A percentile compares a stretch with the other conserved stretches of the same genome.
Conservation (phyloP, 768 basidiomycete genomes). For the Rhizopogon vesiculosus region DNA sequence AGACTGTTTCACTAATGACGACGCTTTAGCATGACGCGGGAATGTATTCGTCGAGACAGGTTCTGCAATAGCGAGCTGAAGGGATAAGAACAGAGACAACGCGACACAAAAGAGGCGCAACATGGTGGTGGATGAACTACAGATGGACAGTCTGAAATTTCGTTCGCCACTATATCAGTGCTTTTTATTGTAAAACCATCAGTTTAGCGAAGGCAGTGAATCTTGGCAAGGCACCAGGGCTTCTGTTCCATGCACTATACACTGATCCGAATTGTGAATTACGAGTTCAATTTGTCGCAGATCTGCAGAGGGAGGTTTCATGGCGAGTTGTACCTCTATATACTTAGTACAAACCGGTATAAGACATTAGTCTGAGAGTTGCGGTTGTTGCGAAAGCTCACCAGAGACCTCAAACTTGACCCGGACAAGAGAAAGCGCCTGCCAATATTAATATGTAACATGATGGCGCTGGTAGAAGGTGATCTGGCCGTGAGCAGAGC, state of each 20-base stretch:
- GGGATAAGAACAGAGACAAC: not conserved
- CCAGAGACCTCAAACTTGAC: too few species aligned
- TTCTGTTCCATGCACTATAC: not conserved
- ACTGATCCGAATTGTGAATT: not conserved
- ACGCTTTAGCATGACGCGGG: not conserved
- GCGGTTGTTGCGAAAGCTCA: too few species aligned
- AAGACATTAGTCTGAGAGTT: too few species aligned
- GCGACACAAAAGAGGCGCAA: not conserved
- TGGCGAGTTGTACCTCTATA: too few species aligned
- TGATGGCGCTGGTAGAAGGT: too few species aligned
- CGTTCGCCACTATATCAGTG: not conserved
- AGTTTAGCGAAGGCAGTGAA: not conserved
- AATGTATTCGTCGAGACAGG: not conserved
- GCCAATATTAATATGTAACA: too few species aligned
- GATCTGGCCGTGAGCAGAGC: too few species aligned
- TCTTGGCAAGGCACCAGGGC: not conserved
- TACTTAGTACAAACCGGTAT: too few species aligned
- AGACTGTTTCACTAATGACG: not conserved
- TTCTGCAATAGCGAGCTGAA: not conserved
- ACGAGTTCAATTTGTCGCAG: too few species aligned
- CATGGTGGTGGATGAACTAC: not conserved
- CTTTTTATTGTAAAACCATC: not conserved
- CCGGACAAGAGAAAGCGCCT: too few species aligned
- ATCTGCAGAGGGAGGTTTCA: too few species aligned
- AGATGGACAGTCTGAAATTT: not conserved